Base-by-base conservation (phyloP, 495 filamentous ascomycete genomes). In the Annulohypoxylon bovei region DNA sequence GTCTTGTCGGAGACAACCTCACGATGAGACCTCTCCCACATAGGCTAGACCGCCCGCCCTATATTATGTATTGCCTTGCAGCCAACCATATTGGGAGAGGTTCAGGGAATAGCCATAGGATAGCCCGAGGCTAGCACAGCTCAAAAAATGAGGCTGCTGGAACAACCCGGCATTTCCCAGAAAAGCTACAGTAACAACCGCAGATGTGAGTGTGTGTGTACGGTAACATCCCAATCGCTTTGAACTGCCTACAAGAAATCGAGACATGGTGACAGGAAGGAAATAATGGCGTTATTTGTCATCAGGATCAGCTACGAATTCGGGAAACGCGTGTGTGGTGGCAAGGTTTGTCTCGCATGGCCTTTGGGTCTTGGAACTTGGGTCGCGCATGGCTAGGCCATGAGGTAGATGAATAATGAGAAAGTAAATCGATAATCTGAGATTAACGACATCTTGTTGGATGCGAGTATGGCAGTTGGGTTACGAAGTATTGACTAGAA, bases 81-180 rank as follows among this genome's bases (percentile, higher is more conserved):
- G 68, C 16, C 27, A 54, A 50, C 20, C 62, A 23, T 6, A 39
- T 56, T 2, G 46, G 25, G 40, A 44, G 7, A 63, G 16, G 39
- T 25, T 35, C 9, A 40, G 30, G n/a, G 37, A 67, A 67, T 60
- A 42, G 55, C 64, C 69, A 67, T 44, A 52, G 54, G 63, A 64
- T 60, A 52, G 53, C 33, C 33, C 64, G 50, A 72, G 70, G 70
- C 70, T 72, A 65, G 60, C 65, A 68, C 59, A 72, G 65, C 65
- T 68, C 60, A 63, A 65, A 55, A 62, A 72, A 72, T 72, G 70
- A 72, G 70, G 70, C 70, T 72, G 65, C 35, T 68, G 35, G 47
- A 49, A 56, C 70, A 52, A 56, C 70, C 65, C 65, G 55, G 70
- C 70, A 62, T 65, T 65, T 47, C 12, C 12, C 42, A 64, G 32